Evolutionary conservation across 495 filamentous ascomycete species (phyloP), one percentile per base, ranked within the genome.

Genomic region (Xylaria intraflava): DNA sequence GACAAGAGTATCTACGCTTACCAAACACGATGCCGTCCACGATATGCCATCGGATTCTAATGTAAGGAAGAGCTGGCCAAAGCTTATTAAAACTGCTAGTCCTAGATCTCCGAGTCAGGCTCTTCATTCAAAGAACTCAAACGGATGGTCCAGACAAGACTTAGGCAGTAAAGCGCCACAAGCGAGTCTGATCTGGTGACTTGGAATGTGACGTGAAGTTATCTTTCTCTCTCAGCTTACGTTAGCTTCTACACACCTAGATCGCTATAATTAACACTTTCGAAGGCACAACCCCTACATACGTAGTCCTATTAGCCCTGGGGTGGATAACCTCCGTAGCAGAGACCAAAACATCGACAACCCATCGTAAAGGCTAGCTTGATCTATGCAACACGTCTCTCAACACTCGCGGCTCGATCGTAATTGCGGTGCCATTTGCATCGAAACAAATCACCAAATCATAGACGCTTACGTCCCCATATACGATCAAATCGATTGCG

Each of bases 371-470:
- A 8, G 7, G 19, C 36, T 50, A 43, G 0, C 35, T 26, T 3
- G 19, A 8, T 45, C 41, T 38, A 22, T 19, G 26, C 40, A 51
- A n/a, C 14, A 8, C 31, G 35, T 51, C 35, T 44, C 30, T 11
- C 19, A 72, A 53, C 1, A 56, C 64, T 10, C 63, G 48, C 14
- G 64, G 62, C 7, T 61, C 65, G 2, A 74, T 49, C 26, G 61
- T 55, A 9, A 60, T 40, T 4, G 57, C 71, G 36, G 49, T 23
- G 1, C 64, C 66, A 27, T 54, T 30, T 1, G 53, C 30, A 59
- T 69, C 61, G 43, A 73, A 1, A 6, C 62, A 46, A 53, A 74
- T 62, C 16, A 70, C 61, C 56, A 74, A 71, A 14, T 74, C 70
- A 58, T 72, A 68, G 7, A 72, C 22, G 2, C 62, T 65, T 22